Percentiles rank a stretch among this genome's conserved stretches.
Conservation (phyloP, 2,329 filamentous ascomycete species). For the Stagonosporopsis cucurbitacearum region DNA sequence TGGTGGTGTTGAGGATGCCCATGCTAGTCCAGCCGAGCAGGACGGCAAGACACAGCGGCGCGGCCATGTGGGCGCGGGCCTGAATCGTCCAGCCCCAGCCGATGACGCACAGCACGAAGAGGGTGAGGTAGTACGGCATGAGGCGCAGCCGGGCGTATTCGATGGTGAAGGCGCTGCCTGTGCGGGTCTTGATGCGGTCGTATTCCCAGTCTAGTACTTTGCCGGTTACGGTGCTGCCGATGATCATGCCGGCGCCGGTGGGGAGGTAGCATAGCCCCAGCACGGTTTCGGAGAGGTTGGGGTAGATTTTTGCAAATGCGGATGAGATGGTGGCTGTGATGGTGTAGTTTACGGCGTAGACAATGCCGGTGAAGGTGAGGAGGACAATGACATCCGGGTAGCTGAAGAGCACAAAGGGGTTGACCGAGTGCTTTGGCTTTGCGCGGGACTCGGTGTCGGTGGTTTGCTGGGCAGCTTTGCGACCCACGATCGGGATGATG, state of each 20-base stretch:
- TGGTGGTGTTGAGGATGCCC: constrained; percentile 38
- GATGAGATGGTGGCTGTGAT: constrained; percentile 42
- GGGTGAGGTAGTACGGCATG: constrained; percentile 35
- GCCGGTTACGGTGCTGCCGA: constrained; percentile 60
- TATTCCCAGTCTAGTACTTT: constrained; percentile 62
- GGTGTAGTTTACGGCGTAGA: constrained; percentile 42
- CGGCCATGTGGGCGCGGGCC: constrained; percentile 30
- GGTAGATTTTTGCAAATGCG: constrained; percentile 34
- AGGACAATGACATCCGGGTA: constrained; percentile 53
- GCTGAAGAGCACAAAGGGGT: constrained; percentile 37
- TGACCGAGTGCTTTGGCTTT: constrained; percentile 32
- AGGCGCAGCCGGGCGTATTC: constrained; percentile 38
- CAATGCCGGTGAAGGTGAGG: constrained; percentile 44
- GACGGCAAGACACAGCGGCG: constrained; percentile 29
- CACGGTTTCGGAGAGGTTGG: constrained; percentile 31
- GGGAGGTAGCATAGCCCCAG: constrained; percentile 56
- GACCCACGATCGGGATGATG: constrained; percentile 33
- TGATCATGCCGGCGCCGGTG: constrained; percentile 62
- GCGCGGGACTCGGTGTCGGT: constrained; percentile 22
- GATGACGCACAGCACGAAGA: constrained; percentile 37
- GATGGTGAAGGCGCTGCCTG: constrained; percentile 33
- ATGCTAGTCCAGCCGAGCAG: constrained; percentile 38
- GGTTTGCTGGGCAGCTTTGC: constrained; percentile 21
- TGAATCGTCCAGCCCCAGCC: constrained; percentile 38
- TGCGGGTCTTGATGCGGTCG: constrained; percentile 41